phyloP scores from a whole-genome alignment of 495 filamentous ascomycete genomes.

The Podospora bellae-mahoneyi region DNA sequence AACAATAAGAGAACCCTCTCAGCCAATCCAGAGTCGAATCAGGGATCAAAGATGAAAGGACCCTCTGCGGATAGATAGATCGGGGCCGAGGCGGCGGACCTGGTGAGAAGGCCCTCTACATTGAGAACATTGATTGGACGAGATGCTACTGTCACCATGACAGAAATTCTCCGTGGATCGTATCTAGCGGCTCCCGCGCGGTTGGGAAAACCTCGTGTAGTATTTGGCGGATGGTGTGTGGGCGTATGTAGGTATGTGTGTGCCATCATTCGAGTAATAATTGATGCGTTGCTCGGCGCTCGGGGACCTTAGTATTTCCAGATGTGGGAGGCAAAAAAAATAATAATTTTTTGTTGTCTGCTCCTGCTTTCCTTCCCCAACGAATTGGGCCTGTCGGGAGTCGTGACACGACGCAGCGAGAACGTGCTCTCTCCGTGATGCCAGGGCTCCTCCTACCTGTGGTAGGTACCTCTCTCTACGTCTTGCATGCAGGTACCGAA shows the following conservation, averaged over 20 bases:
- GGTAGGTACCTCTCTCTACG: neutral
- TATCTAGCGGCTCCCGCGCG: conserved; percentile 5
- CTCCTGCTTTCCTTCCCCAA: neutral
- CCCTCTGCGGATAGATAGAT: neutral
- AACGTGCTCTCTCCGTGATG: neutral
- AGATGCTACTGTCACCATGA: neutral
- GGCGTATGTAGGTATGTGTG: too few species aligned
- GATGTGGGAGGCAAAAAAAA: neutral
- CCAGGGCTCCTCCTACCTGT: neutral
- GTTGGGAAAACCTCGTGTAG: neutral
- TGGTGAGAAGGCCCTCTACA: neutral
- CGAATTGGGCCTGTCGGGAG: neutral
- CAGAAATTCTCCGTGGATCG: neutral
- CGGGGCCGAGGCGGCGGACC: neutral
- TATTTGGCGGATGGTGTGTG: neutral
- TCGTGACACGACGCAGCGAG: neutral
- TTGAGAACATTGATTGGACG: neutral
- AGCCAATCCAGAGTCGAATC: conserved; percentile 1
- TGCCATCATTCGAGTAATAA: conserved; percentile 2
- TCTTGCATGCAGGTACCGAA: conserved; percentile 5
- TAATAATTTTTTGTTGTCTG: too few species aligned
- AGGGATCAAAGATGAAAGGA: neutral
- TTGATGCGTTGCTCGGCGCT: conserved; percentile 7
- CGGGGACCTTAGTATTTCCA: neutral
- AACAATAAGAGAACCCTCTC: neutral